Base-by-base conservation (phyloP, 1,139 yeast genomes). In the Candida mesenterica region DNA sequence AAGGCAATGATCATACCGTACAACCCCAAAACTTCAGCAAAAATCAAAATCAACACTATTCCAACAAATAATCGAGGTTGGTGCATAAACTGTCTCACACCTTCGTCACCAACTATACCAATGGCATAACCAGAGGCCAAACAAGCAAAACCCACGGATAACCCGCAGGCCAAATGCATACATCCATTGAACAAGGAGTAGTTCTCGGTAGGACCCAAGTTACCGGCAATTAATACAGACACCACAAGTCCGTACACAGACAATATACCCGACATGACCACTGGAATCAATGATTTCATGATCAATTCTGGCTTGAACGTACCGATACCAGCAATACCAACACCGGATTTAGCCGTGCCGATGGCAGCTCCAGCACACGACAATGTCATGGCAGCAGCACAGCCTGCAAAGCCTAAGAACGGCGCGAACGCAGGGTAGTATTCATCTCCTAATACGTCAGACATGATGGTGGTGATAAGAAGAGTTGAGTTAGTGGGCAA, bases 81-180 rank as follows among this genome's bases (percentile, higher is more conserved):
- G 62, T 88, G 96, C 79, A 90, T 92, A 50, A 83, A 82, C 56
- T 90, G 95, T 62, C 98, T 83, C 37, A 92, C 97, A 59, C 98
- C 98, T 50, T 90, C 97, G 61, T 92, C 98, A 49, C 99, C 99
- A 36, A 92, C 99, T 46, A 92, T 89, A 49, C 99, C 99, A 68
- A 92, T 92, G 51, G 98, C 96, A 60, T 87, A 92, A 39, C 99
- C 99, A 46, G 96, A 90, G 41, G 97, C 95, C 56, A 92, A 75
- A 61, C 97, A 95, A 4, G 97, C 88, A 55, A 92, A 85, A 18
- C 98, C 98, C 33, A 94, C 98, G 25, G 95, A 80, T 39, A 92
- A 68, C 5, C 98, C 98, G 61, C 97, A 90, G 36, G 95, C 94
- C 58, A 92, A 74, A 67, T 92, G 98, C 90, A 94, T 89, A 59